Evolutionary conservation across 1,284 basidiomycete genomes (phyloP), one percentile per base, ranked within the genome.

Genomic region (Rhodotorula mucilaginosa): DNA sequence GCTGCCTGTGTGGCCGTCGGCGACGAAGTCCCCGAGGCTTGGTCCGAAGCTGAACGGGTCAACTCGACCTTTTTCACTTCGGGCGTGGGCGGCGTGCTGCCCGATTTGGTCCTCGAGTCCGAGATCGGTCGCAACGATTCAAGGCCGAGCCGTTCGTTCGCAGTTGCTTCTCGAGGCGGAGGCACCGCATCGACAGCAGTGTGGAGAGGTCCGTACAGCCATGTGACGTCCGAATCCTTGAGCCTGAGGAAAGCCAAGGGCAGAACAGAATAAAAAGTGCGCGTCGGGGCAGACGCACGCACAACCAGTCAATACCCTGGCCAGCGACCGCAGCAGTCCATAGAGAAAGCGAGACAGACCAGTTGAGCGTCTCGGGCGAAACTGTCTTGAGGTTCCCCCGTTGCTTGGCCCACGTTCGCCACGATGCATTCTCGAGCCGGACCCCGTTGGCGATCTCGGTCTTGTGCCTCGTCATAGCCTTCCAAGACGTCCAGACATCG

Each of bases 381-480:
- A 99, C 88, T 0, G 96, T 99, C 83, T 91, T 93, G 70, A 99
- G 87, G 76, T 95, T 93, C 79, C 97, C 97, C 74, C 96, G 86
- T 86, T 98, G 96, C 83, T 99, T 98, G 87, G 95, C 96, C 96
- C 97, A 99, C 2, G 96, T 98, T 59, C 97, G 85, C 96, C 96
- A 99, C 78, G 89, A 92, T 6, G 97, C 97, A 80, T 99, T 99
- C 85, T 99, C 97, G 71, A 99, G 87, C 64, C 96, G 85, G 68
- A 92, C 87, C 62, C 96, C 96, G 81, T 99, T 99, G 19, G 93
- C 88, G 80, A 99, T 97, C 83, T 96, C 95, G 81, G 97, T 92
- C 87, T 98, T 99, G 85, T 94, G 92, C 75, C 92, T 88, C 62
- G 96, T 99, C 94, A 98, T 99, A 80, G 90, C 93, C 77, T 96